Base-by-base conservation (phyloP, 345 rosid genomes). In the Clausena lansium region DNA sequence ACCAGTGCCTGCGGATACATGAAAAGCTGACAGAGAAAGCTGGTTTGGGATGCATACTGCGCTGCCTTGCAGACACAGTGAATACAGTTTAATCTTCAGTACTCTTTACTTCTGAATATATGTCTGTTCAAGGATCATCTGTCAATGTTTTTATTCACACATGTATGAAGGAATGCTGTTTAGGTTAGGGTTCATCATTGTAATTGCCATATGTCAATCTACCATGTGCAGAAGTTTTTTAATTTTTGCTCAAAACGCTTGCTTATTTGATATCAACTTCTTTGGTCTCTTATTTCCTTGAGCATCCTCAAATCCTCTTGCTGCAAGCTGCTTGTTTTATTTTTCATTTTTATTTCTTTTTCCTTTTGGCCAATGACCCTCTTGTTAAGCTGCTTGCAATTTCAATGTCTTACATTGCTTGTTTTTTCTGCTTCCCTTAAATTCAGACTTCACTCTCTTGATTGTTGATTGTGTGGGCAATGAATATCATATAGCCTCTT, bases 1-100 rank as follows among this genome's bases (percentile, higher is more conserved):
- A 95, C 67, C 97, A 94, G 67, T 95, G 97, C 84, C 88, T 93
- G 22, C 85, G 89, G 64, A 93, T 95, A 82, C 98, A 95, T 39
- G 97, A 91, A 84, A 93, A 90, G 80, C 86, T 93, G 71, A 92
- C 97, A 0, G 98, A 91, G 87, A 88, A 81, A 88, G 99, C 97
- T 83, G 97, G 99, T 55, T 78, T 87, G 72, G 98, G 99, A 61
- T 92, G 99, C 88, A 96, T 92, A 77, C 84, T 90, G 24, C 98
- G 98, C 33, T 85, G 89, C 75, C 90, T 92, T 54, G 87, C 97
- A 0, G 99, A 96, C 82, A 96, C 97, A 58, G 67, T 81, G 25
- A 94, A 92, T 78, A 87, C 88, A 7, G 98, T 96, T 81, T 96
- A 85, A 91, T 61, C 57, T 47, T 47, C 24, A 6, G 35, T 41